Conservation (phyloP, 805 yeast species). For the Teunomyces barrocoloradensis region DNA sequence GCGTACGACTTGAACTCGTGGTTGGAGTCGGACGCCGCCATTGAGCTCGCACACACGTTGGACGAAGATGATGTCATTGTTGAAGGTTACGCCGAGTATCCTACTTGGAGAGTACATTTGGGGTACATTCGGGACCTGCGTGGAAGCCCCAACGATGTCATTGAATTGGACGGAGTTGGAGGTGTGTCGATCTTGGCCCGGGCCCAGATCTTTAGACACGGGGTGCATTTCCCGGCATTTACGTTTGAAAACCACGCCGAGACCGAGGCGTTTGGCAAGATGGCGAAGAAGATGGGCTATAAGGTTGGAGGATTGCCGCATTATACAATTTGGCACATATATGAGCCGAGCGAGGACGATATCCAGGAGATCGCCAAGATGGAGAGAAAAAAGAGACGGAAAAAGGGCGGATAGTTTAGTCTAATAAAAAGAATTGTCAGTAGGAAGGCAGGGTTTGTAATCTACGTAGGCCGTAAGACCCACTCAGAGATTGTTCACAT, state of each 20-base stretch:
- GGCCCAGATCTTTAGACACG: conserved; percentile 71
- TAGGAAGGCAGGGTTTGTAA: conserved; percentile 52
- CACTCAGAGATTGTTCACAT: conserved; percentile 53
- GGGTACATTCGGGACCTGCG: conserved; percentile 64
- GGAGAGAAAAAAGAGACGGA: conserved; percentile 59
- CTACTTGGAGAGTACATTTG: conserved; percentile 81
- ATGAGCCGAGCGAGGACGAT: conserved; percentile 87
- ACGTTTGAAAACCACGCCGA: conserved; percentile 84
- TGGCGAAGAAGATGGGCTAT: conserved; percentile 77
- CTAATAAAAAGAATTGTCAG: conserved; percentile 30
- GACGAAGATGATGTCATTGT: conserved; percentile 84
- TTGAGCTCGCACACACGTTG: conserved; percentile 59
- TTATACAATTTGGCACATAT: conserved; percentile 93
- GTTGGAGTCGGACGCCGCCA: conserved; percentile 82
- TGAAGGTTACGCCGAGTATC: conserved; percentile 84
- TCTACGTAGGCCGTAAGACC: conserved; percentile 40
- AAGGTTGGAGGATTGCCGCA: conserved; percentile 86
- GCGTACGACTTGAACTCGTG: conserved; percentile 96
- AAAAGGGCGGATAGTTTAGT: conserved; percentile 1
- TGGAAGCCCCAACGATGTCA: conserved; percentile 62
- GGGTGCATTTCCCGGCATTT: conserved; percentile 83
- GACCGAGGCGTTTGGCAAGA: conserved; percentile 83
- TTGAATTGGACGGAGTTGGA: conserved; percentile 81
- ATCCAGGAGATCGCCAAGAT: conserved; percentile 62
- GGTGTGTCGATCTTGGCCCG: conserved; percentile 80